Percentiles rank a stretch among this genome's conserved stretches.
Evolutionary conservation across 805 yeast genomes (phyloP).

Genomic region (Deakozyma indianensis): DNA sequence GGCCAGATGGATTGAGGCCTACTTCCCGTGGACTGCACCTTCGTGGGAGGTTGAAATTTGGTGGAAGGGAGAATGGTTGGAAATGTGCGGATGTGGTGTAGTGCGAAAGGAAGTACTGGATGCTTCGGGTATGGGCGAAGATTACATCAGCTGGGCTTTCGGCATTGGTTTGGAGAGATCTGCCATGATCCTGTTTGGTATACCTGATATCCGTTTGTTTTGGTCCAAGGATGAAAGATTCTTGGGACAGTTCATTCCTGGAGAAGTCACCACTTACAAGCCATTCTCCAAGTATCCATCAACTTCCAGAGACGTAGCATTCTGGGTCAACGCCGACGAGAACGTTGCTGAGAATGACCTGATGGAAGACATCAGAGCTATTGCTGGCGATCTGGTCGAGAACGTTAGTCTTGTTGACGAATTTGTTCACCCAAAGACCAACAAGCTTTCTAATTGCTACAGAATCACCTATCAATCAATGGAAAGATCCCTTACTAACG

Average conservation of each 20-base stretch:
- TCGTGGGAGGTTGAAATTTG: conserved; percentile 97
- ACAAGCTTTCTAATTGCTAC: conserved; percentile 67
- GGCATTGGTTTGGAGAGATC: conserved; percentile 91
- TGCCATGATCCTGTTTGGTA: conserved; percentile 89
- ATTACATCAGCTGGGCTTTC: conserved; percentile 88
- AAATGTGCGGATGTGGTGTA: conserved; percentile 91
- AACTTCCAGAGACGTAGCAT: conserved; percentile 73
- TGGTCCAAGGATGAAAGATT: conserved; percentile 83
- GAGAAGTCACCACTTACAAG: conserved; percentile 54
- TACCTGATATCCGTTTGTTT: conserved; percentile 87
- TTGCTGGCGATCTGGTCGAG: conserved; percentile 82
- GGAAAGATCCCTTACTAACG: conserved; percentile 83
- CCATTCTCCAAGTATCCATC: conserved; percentile 91
- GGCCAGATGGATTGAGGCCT: conserved; percentile 89
- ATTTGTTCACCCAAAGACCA: conserved; percentile 74
- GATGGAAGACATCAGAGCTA: conserved; percentile 75
- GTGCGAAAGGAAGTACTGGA: conserved; percentile 65
- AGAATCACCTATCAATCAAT: conserved; percentile 86
- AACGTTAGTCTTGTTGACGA: conserved; percentile 68
- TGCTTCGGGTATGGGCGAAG: conserved; percentile 47
- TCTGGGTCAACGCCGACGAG: conserved; percentile 54
- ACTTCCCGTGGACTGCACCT: conserved; percentile 97
- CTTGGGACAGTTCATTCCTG: conserved; percentile 50
- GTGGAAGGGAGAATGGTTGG: conserved; percentile 98
- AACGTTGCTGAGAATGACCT: conserved; percentile 72